These are phyloP conservation scores for Candida stauntonica DNA, from an alignment of 805 yeast species.

Conservation along the genomic window DNA sequence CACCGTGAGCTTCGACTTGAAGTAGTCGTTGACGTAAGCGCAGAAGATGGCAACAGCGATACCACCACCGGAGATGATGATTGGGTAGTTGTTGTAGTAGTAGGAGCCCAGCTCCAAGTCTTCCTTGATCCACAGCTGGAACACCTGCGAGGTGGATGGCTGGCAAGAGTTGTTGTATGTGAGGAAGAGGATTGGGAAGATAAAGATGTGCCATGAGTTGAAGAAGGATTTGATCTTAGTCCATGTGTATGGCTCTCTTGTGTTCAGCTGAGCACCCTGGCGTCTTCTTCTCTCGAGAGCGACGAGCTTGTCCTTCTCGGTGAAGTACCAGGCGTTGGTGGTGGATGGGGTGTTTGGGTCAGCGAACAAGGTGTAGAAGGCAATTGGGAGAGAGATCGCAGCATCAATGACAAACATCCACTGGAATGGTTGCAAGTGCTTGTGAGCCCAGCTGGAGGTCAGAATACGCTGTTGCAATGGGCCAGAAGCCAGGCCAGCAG, in stretches of 20 bases:
- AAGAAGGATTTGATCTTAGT: constrained; percentile 37
- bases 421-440: constrained; percentile 34
- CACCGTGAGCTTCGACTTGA: constrained; percentile 34
- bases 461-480: constrained; percentile 35
- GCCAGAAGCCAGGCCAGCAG: constrained; percentile 35
- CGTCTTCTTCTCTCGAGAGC: constrained; percentile 44
- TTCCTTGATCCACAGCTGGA: constrained; percentile 42
- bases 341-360: constrained; percentile 45
- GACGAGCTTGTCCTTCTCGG: constrained; percentile 37
- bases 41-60: constrained; percentile 36
- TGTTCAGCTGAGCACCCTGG: constrained; percentile 40
- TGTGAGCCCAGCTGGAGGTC: constrained; percentile 20
- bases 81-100: constrained; percentile 40
- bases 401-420: constrained; percentile 47
- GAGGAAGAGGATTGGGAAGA: constrained; percentile 34
- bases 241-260: constrained; percentile 38
- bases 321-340: constrained; percentile 39
- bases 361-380: constrained; percentile 38
- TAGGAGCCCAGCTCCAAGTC: constrained; percentile 31
- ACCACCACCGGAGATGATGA: constrained; percentile 35
- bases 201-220: constrained; percentile 45
- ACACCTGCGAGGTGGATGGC: constrained; percentile 38
- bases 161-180: constrained; percentile 22
- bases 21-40: constrained; percentile 34
- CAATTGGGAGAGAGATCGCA: constrained; percentile 38